Base-by-base conservation (phyloP, 768 basidiomycete genomes). In the Cystoderma amianthinum region DNA sequence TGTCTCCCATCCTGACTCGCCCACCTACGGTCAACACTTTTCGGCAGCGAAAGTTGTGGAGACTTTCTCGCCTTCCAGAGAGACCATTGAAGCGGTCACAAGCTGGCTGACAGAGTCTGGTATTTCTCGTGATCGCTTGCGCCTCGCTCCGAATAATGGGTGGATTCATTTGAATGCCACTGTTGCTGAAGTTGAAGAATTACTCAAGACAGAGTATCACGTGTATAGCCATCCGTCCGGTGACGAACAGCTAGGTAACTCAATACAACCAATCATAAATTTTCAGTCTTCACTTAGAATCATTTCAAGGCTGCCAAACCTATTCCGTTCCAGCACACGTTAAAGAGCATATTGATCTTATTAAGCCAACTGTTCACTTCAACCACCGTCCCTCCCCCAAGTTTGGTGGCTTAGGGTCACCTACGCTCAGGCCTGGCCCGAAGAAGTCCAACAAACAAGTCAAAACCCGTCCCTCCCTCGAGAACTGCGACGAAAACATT, bases 1-100 rank as follows among this genome's bases (percentile, higher is more conserved):
- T 15, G 68, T 78, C 13, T 69, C 76, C 3, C 67, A 77, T 39
- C 76, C 76, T 2, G 66, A 69, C 10, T 77, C 75, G 1, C 60
- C 63, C 4, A 62, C 60, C 49, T 79, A 71, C 48, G 75, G 74
- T 7, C 53, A 69, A 44, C 76, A 78, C 47, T 74, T 69, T 66
- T 57, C 62, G 9, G 58, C 75, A 10, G 61, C 55, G 1, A 54
- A 71, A 32, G 61, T 78, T 32, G 63, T 68, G 2, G 58, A 67
- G 15, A 60, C 64, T 7, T 80, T 80, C 54, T 61, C 71, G 1
- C 74, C 77, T n/a, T 63, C 61, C 19, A 45, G 44, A n/a, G 69
- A 74, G 24, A 63, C 70, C 5, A 56, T 75, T 32, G 51, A 62
- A 15, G 50, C 63, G 5, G 74, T 78, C 20, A 58, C 51, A 6